Base-by-base conservation (phyloP, 2,329 filamentous ascomycete genomes). In the Sclerotinia nivalis region DNA sequence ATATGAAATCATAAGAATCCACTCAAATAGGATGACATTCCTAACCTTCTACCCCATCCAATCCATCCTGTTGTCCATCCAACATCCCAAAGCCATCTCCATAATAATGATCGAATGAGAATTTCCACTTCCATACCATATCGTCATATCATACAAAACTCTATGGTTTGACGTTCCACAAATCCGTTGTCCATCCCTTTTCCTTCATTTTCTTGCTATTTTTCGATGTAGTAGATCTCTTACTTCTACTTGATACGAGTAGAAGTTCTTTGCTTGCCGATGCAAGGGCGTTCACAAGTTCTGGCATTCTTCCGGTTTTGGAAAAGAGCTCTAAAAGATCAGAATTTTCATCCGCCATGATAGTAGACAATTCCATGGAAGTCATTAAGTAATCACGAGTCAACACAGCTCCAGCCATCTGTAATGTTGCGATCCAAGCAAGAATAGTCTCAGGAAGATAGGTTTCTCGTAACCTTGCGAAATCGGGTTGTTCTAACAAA, bases 381-480 rank as follows among this genome's bases (percentile, higher is more conserved):
- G 95, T 89, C 37, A 96, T 85, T 25, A 97, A 84, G 73, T 91
- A 87, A 70, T 95, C 92, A 56, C 93, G 89, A 59, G 89, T 90
- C 56, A 96, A 83, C 62, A 88, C 85, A 60, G 88, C 89, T 4
- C 93, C 93, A 0, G 91, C 91, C 77, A 91, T 91, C 78, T 96
- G 91, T 64, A 98, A 83, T 1, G 91, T 89, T 75, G 87, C 90
- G 77, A 96, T 88, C 79, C 96, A 97, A 3, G 91, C 92, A 64
- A 99, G 85, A 55, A 97, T 84, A 25, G 92, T 87, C 78, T 97
- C 93, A 2, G 96, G 94, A 4, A 99, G 84, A 80, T 97, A 98
- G 0, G 88, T 87, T 68, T 88, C 86, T 73, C 93, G 89, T 66
- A 98, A 87, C 34, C 84, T 81, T 61, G 81, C 81, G 61, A 93